Evolutionary conservation across 371 early-diverging fungal species (phyloP).

Genomic region (Mortierella sp.): DNA sequence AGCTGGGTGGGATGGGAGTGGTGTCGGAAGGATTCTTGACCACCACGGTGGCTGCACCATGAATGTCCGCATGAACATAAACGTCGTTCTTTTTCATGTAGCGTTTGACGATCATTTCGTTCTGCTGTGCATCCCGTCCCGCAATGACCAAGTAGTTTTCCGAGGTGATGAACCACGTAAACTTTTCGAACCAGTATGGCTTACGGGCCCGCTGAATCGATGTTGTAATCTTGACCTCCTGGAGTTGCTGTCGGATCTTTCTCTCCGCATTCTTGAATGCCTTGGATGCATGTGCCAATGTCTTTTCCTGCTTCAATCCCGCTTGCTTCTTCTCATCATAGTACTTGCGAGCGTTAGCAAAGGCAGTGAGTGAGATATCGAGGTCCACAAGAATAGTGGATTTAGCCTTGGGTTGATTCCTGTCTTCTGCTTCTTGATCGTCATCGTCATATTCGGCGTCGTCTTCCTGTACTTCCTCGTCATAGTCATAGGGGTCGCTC

Average conservation of each 20-base stretch:
- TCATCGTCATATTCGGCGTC: constrained; percentile 57
- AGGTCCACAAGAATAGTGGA: constrained; percentile 71
- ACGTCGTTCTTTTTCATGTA: constrained; percentile 86
- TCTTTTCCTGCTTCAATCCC: constrained; percentile 90
- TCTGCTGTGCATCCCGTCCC: constrained; percentile 97
- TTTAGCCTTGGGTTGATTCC: constrained; percentile 46
- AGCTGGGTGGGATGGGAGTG: constrained; percentile 86
- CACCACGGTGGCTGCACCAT: constrained; percentile 95
- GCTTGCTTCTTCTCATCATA: constrained; percentile 88
- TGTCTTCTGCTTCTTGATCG: constrained; percentile 47
- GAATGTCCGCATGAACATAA: constrained; percentile 97
- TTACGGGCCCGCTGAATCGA: constrained; percentile 89
- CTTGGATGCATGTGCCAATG: constrained; percentile 77
- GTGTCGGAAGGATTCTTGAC: constrained; percentile 86
- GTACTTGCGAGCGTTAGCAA: constrained; percentile 92
- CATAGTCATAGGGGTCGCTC: constrained; percentile 57
- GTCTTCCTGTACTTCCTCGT: constrained; percentile 29
- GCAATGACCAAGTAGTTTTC: constrained; percentile 96
- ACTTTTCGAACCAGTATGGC: constrained; percentile 99
- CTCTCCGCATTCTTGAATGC: constrained; percentile 91
- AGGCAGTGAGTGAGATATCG: constrained; percentile 87
- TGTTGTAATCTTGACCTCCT: constrained; percentile 76
- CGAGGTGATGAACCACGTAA: constrained; percentile 96
- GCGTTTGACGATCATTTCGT: constrained; percentile 95
- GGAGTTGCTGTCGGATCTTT: constrained; percentile 86